Evolutionary conservation across 306 rosid genomes (phyloP).

Genomic region (Spatholobus suberectus): DNA sequence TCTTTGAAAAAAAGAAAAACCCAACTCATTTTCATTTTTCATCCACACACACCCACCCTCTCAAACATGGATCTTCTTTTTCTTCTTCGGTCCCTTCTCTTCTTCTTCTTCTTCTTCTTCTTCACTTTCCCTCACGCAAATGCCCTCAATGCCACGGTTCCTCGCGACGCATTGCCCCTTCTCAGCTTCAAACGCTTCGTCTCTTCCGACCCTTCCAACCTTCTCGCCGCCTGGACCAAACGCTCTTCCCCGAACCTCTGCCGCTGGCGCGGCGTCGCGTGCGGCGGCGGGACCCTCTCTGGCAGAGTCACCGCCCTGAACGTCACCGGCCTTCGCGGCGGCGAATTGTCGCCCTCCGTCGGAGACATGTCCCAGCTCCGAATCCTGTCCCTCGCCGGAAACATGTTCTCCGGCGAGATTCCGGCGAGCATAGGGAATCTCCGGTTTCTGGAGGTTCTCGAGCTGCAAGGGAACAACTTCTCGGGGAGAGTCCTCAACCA

Average conservation of each 20-base stretch:
- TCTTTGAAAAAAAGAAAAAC: neutral
- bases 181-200: constrained; percentile 53
- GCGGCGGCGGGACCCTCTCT: constrained; percentile 35
- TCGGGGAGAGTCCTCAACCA: constrained; percentile 55
- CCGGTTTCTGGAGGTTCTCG: constrained; percentile 50
- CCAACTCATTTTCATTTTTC: constrained; percentile 8
- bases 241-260: constrained; percentile 43
- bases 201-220: constrained; percentile 46
- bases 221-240: constrained; percentile 53
- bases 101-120: constrained; percentile 30
- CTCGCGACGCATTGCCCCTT: constrained; percentile 61
- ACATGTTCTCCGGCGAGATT: constrained; percentile 62
- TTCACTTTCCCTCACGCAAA: constrained; percentile 36
- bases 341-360: constrained; percentile 46
- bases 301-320: constrained; percentile 51
- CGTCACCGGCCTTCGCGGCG: constrained; percentile 49
- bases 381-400: constrained; percentile 54
- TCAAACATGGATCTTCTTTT: constrained; percentile 45
- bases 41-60: neutral
- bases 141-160: constrained; percentile 33
- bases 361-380: constrained; percentile 53
- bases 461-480: constrained; percentile 69
- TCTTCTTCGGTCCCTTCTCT: constrained; percentile 20
- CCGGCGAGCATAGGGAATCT: constrained; percentile 52
- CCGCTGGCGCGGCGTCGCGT: constrained; percentile 60